Percentiles rank a stretch among this genome's conserved stretches.
phyloP scores from a whole-genome alignment of 306 rosid genomes.

The Rubus parviflorus region DNA sequence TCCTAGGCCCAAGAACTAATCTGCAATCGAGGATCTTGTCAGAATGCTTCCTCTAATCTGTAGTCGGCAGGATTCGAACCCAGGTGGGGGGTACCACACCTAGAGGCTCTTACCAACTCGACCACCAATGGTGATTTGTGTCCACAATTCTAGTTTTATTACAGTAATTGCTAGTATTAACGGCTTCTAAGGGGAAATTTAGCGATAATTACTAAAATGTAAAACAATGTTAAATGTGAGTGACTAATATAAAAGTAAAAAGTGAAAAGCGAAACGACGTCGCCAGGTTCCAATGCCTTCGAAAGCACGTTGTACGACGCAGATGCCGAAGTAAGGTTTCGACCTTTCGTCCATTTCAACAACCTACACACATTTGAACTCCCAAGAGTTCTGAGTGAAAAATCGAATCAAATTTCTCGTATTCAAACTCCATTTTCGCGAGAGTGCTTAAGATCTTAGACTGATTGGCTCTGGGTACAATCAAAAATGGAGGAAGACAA shows the following conservation, averaged over 20 bases:
- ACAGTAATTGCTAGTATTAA: too few species aligned
- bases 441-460: not conserved
- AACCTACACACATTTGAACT: not conserved
- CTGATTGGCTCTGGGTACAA: constrained; percentile 2
- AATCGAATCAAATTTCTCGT: not conserved
- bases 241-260: not conserved
- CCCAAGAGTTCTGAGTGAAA: not conserved
- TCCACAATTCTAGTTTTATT: too few species aligned
- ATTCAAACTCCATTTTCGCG: not conserved
- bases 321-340: not conserved
- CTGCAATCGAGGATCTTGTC: too few species aligned
- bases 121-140: too few species aligned
- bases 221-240: not conserved
- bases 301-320: not conserved
- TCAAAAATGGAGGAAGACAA: constrained; percentile 63
- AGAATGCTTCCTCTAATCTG: too few species aligned
- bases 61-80: too few species aligned
- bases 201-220: too few species aligned
- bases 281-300: not conserved
- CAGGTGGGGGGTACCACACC: too few species aligned
- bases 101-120: too few species aligned
- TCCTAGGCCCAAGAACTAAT: too few species aligned
- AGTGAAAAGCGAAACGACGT: not conserved
- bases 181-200: too few species aligned
- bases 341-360: constrained; percentile 2